phyloP scores from a whole-genome alignment of 2,329 filamentous ascomycete genomes.

The Myriangium duriaei region DNA sequence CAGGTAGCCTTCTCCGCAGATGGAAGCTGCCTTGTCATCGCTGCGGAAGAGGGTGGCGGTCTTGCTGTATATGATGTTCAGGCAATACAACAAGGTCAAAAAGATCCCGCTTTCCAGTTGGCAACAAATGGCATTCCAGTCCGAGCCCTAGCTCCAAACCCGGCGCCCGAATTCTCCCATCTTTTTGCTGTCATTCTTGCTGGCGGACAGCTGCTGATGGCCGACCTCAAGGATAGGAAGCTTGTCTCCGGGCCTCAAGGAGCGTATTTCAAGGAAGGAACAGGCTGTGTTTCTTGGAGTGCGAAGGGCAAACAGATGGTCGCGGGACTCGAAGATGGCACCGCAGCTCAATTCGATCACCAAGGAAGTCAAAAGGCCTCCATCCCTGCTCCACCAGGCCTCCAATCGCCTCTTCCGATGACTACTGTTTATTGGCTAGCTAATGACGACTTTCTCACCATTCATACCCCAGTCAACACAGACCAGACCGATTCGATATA shows the following conservation, averaged over 20 bases:
- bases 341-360: conserved; percentile 69
- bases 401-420: conserved; percentile 37
- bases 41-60: conserved; percentile 68
- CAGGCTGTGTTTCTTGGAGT: conserved; percentile 84
- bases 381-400: conserved; percentile 62
- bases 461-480: conserved; percentile 51
- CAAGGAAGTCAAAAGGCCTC: conserved; percentile 64
- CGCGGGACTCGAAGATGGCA: conserved; percentile 71
- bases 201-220: conserved; percentile 71
- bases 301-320: conserved; percentile 84
- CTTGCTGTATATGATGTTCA: conserved; percentile 72
- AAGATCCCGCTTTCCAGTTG: conserved; percentile 60
- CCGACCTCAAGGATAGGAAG: conserved; percentile 58
- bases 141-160: conserved; percentile 67
- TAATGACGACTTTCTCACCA: conserved; percentile 69
- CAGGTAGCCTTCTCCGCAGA: conserved; percentile 88
- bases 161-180: conserved; percentile 57
- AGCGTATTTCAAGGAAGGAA: conserved; percentile 53
- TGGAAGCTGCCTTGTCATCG: conserved; percentile 71
- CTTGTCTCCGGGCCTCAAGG: conserved; percentile 49
- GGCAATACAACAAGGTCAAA: conserved; percentile 51
- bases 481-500: conserved; percentile 48
- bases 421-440: conserved; percentile 71
- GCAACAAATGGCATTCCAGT: conserved; percentile 62
- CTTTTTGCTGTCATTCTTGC: conserved; percentile 70